Base-by-base conservation (phyloP, 1,284 basidiomycete genomes). In the Athelia psychrophila region DNA sequence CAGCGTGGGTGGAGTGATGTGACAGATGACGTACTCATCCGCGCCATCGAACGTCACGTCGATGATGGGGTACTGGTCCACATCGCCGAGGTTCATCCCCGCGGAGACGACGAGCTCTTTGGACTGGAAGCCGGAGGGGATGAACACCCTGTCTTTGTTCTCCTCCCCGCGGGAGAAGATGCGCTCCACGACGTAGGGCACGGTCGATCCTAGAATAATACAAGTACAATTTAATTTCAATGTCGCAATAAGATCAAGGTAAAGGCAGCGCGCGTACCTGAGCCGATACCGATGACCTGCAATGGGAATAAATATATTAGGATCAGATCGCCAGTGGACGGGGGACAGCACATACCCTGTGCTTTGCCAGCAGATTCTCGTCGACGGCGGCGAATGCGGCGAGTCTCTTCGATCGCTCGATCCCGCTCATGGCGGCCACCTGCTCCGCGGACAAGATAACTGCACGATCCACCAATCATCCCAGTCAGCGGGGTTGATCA, bases 21-120 rank as follows among this genome's bases (percentile, higher is more conserved):
- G n/a, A n/a, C 47, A 33, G 23, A 42, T 22, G 45, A 52, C 24
- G 10, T 3, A 77, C 90, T 63, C 60, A 94, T 99, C 96, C 1
- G 96, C 96, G 42, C 96, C 96, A 68, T 99, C 96, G 51, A 99
- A 86, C 5, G 95, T 97, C 24, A 99, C 93, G 63, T 99, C 97
- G 52, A 99, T 89, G 9, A 76, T 76, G 2, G 91, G 88, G 71
- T 92, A 95, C 67, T 94, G 88, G 65, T 95, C 92, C 3, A 98
- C 88, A 63, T 99, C 97, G 27, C 95, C 97, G 5, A 99, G 80
- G 32, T 74, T 84, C 10, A 99, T 76, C 2, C 86, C 81, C 19
- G 87, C 86, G 44, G 80, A 77, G 49, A 98, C 86, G 65, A 99
- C 98, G 55, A 99, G 83, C 66, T 97, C 88, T 68, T 94, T 96